Conservation (phyloP, 2,329 filamentous ascomycete genomes). For the Cladosporium phlei region DNA sequence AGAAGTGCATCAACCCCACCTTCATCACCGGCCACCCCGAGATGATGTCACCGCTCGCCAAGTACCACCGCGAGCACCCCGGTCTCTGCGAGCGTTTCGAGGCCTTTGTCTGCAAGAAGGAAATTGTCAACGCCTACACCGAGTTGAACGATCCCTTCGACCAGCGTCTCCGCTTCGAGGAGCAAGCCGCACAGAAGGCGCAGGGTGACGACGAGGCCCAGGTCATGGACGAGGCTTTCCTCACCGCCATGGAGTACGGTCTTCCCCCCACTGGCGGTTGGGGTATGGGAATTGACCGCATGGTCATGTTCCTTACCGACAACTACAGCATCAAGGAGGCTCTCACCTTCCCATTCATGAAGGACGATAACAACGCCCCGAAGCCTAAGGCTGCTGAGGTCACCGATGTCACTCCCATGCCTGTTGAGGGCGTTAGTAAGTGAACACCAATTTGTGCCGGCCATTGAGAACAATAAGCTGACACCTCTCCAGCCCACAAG, state of each 20-base stretch:
- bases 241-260: slow-evolving; percentile 81
- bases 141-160: slow-evolving; percentile 97
- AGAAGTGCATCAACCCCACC: slow-evolving; percentile 87
- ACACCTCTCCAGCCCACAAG: slow-evolving; percentile 4
- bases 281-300: slow-evolving; percentile 87
- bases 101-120: slow-evolving; percentile 94
- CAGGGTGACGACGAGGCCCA: slow-evolving; percentile 97
- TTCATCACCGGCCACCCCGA: slow-evolving; percentile 77
- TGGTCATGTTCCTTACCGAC: slow-evolving; percentile 94
- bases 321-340: slow-evolving; percentile 97
- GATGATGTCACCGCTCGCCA: slow-evolving; percentile 93
- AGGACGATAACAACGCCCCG: slow-evolving; percentile 53
- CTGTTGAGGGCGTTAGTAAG: slow-evolving; percentile 48
- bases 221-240: slow-evolving; percentile 92
- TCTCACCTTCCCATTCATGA: slow-evolving; percentile 96
- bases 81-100: slow-evolving; percentile 97
- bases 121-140: slow-evolving; percentile 94
- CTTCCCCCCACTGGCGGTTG: slow-evolving; percentile 92
- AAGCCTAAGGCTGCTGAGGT: slow-evolving; percentile 57
- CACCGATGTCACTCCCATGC: slow-evolving; percentile 53
- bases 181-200: slow-evolving; percentile 92
- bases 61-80: slow-evolving; percentile 76
- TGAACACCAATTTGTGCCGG: background rate
- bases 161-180: slow-evolving; percentile 85
- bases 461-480: background rate